Base-by-base conservation (phyloP, 2,329 filamentous ascomycete species). In the Geosmithia putterillii region DNA sequence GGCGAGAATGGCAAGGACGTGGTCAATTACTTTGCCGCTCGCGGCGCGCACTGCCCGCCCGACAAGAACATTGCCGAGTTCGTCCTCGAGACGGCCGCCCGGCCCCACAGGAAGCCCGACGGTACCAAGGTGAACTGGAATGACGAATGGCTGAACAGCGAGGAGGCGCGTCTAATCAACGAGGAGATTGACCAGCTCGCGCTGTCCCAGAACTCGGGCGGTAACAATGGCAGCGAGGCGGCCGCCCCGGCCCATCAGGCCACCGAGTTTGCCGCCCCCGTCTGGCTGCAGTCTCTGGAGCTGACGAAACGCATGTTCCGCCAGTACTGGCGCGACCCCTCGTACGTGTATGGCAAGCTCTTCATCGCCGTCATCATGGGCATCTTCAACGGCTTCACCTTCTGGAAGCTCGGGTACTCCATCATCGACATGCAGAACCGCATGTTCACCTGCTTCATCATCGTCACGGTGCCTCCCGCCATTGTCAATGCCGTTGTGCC, bases 371-470 rank as follows among this genome's bases (percentile, higher is more conserved):
- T 86, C 45, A 72, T 86, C 47, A 69, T 84, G 38, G 83, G 81
- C 15, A 77, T 87, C 57, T 86, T 88, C 69, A 86, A 86, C 61
- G 82, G 81, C 19, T 87, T 86, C 62, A 86, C 83, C 4, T 88
- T 86, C 64, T 87, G 73, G 67, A 67, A 80, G 51, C 71, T 86
- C 3, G 80, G 79, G 2, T 68, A 79, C 57, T 72, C 69, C 0
- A 66, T 83, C 40, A 70, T 73, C 14, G 81, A 83, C 52, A 79
- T 88, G 71, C 82, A 88, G 55, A 79, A 85, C 61, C 74, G 83
- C 51, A 81, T 88, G 74, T 89, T 90, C 67, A 83, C 82, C 0
- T 61, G 65, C 42, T 86, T 84, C 44, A 52, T 85, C 19, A 73
- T 81, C 47, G 70, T 82, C 42, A 60, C 82, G 8, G 67, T 87